phyloP scores from a whole-genome alignment of 345 rosid genomes.

The Passiflora organensis region DNA sequence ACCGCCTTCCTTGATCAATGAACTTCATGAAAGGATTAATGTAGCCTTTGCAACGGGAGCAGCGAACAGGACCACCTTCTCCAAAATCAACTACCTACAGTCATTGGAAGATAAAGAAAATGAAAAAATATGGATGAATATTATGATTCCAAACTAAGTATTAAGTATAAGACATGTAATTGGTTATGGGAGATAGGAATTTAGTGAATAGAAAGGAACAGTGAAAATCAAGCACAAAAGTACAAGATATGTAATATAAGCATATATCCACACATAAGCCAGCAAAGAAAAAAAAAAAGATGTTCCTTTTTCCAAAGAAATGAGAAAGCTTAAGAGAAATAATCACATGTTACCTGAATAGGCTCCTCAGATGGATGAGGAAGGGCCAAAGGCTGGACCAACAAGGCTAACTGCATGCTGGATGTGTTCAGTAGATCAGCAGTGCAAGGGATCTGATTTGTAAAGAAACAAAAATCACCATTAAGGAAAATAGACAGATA shows the following conservation, averaged over 20 bases:
- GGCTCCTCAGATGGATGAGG: slow-evolving; percentile 27
- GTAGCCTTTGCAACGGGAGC: slow-evolving; percentile 94
- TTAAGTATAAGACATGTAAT: too few species aligned
- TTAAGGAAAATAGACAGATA: too few species aligned
- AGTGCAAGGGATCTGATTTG: slow-evolving; percentile 18
- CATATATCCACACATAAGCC: too few species aligned
- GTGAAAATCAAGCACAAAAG: too few species aligned
- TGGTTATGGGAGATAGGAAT: too few species aligned
- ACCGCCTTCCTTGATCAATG: slow-evolving; percentile 81
- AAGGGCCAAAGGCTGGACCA: slow-evolving; percentile 19
- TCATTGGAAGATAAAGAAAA: not conserved
- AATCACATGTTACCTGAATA: slow-evolving; percentile 8
- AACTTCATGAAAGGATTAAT: slow-evolving; percentile 92
- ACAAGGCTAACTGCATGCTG: slow-evolving; percentile 14
- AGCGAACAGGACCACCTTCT: slow-evolving; percentile 83
- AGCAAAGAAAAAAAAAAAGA: not conserved
- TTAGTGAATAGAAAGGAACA: too few species aligned
- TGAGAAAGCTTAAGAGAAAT: not conserved
- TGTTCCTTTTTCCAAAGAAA: too few species aligned
- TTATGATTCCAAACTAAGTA: too few species aligned
- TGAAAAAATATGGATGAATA: too few species aligned
- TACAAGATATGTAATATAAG: too few species aligned
- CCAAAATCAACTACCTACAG: slow-evolving; percentile 86
- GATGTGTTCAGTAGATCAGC: slow-evolving; percentile 14
- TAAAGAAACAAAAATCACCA: too few species aligned